Evolutionary conservation across 1,139 yeast genomes (phyloP).

Genomic region (Nematodospora anomalae): DNA sequence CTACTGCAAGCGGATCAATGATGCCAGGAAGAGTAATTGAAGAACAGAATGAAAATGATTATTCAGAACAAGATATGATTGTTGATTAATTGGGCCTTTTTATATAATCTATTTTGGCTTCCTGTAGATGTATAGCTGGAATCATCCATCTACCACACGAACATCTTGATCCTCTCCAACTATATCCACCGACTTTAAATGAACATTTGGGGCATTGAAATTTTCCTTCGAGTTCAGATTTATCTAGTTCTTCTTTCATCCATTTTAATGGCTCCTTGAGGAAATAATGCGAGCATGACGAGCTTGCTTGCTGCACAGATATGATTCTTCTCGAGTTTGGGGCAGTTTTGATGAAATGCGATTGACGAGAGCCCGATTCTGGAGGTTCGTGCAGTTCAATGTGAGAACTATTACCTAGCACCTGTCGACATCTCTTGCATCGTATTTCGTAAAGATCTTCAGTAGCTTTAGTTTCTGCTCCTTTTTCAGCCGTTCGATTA

Average conservation of each 20-base stretch:
- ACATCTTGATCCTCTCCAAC: conserved; percentile 94
- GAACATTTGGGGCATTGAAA: conserved; percentile 82
- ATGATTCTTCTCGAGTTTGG: conserved; percentile 60
- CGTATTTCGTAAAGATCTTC: conserved; percentile 39
- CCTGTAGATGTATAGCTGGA: conserved; percentile 83
- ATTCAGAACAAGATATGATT: conserved; percentile 48
- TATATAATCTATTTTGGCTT: conserved; percentile 77
- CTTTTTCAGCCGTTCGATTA: not conserved
- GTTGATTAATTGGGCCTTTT: conserved; percentile 11
- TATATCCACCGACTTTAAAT: conserved; percentile 83
- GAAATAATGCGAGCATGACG: conserved; percentile 73
- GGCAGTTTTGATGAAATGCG: conserved; percentile 61
- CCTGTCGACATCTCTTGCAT: conserved; percentile 69
- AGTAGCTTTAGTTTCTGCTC: conserved; percentile 16
- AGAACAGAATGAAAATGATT: conserved; percentile 17
- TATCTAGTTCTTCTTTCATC: conserved; percentile 80
- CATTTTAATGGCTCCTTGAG: conserved; percentile 84
- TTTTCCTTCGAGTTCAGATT: conserved; percentile 79
- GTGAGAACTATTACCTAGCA: conserved; percentile 48
- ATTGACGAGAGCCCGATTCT: conserved; percentile 56
- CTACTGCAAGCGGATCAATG: conserved; percentile 19
- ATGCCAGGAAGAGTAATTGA: conserved; percentile 11
- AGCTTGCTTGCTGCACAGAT: conserved; percentile 52
- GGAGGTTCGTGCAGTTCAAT: conserved; percentile 66
- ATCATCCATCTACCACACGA: conserved; percentile 96